Base-by-base conservation (phyloP, 768 basidiomycete species). In the Calocybe indica region DNA sequence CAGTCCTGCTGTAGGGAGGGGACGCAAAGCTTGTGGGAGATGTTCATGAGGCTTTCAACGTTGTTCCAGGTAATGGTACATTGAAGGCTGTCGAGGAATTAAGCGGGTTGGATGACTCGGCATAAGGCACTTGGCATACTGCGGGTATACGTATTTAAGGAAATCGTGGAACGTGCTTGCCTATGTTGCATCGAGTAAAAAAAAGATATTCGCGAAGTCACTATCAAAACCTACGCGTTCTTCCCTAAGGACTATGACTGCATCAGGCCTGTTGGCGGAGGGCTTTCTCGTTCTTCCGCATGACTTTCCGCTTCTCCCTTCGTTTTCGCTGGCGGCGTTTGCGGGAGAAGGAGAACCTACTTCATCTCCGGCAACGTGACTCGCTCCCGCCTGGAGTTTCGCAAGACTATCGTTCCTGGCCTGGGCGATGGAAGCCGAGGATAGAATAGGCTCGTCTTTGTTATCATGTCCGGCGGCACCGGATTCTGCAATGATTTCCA, bases 31-130 rank as follows among this genome's bases (percentile, higher is more conserved):
- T 92, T 94, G 65, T 89, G 83, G 2, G 91, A 83, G 14, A 95
- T 85, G 58, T 93, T 90, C 81, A 93, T 87, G 37, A 92, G 76
- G 36, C 85, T 85, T 56, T 91, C 92, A 28, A 92, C 94, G 62
- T 96, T 96, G 56, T 90, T 88, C 91, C 93, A 97, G 0, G 90
- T 87, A 46, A 95, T 92, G 7, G 89, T 89, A 67, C 92, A 95
- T 53, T 92, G 88, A 46, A 94, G 73, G 53, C 87, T 89, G 56
- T 29, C 4, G 38, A 15, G 35, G 41, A 34, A 37, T 36, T 10
- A 45, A 48, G 9, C 1, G 45, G 40, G 7, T 33, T 46, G 9
- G 11, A 36, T 2, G 33, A 46, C 12, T 28, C 10, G 6, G 14
- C 47, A 37, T 30, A 29, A n/a, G 14, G 31, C 15, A 7, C 14